A percentile compares a stretch with the other conserved stretches of the same genome.
These are phyloP conservation scores for Nicotiana tabacum DNA, from an alignment of 257 asterid species.

Conservation along the genomic window DNA sequence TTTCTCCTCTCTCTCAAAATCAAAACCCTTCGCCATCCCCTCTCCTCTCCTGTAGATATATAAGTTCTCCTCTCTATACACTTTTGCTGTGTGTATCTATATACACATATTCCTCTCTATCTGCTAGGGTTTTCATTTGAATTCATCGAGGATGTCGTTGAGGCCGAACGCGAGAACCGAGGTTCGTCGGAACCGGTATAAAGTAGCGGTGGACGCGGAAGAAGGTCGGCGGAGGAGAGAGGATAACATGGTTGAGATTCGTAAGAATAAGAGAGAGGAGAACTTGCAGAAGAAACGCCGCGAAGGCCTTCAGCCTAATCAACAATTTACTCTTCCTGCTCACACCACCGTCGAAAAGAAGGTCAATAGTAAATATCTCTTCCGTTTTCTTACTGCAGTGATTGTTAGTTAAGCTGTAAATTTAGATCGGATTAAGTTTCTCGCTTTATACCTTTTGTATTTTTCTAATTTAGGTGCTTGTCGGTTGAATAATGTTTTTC, in stretches of 20 bases:
- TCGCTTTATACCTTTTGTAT: neutral
- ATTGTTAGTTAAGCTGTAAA: neutral
- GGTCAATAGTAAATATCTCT: conserved; percentile 29
- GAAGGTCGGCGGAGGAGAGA: conserved; percentile 93
- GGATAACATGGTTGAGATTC: conserved; percentile 92
- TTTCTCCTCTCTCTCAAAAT: conserved; percentile 16
- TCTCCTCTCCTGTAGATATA: neutral
- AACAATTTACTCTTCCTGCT: conserved; percentile 38
- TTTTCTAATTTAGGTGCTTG: neutral
- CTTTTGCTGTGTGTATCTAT: too few species aligned
- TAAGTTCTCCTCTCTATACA: neutral
- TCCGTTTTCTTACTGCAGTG: neutral
- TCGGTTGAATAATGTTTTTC: neutral
- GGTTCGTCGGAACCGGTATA: conserved; percentile 81
- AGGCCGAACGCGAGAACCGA: conserved; percentile 71
- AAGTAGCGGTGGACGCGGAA: conserved; percentile 89
- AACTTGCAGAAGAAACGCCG: conserved; percentile 91
- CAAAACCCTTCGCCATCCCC: conserved; percentile 16
- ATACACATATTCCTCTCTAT: neutral
- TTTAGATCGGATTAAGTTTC: neutral
- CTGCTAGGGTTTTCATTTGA: neutral
- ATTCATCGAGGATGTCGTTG: conserved; percentile 51
- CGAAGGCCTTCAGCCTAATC: conserved; percentile 47
- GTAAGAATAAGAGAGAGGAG: conserved; percentile 84
- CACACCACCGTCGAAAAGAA: conserved; percentile 48